Evolutionary conservation across 345 rosid species (phyloP).

Genomic region (Anacardium occidentale): DNA sequence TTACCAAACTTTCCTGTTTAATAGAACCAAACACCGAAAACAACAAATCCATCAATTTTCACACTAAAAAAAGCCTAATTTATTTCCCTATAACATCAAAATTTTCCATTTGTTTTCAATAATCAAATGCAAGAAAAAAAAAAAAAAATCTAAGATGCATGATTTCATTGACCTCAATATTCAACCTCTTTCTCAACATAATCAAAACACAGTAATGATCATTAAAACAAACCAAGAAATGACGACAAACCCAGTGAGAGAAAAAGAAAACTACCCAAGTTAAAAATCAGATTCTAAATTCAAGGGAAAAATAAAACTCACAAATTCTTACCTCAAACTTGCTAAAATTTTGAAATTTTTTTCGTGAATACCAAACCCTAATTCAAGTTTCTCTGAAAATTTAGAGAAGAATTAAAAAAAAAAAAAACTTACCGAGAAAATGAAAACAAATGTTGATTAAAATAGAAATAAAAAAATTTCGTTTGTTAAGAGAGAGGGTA

Average conservation of each 20-base stretch:
- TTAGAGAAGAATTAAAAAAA: background rate
- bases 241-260: background rate
- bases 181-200: background rate
- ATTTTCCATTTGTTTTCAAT: background rate
- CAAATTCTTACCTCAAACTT: constrained; percentile 20
- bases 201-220: background rate
- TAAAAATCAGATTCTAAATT: constrained; percentile 1
- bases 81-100: background rate
- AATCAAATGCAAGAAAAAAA: constrained; percentile 6
- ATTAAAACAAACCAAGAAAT: background rate
- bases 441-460: background rate
- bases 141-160: background rate
- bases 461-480: constrained; percentile 1
- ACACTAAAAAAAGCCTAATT: background rate
- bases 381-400: constrained; percentile 4
- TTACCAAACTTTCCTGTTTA: background rate
- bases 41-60: constrained; percentile 7
- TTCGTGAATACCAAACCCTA: constrained; percentile 2
- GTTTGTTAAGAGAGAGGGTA: background rate
- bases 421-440: background rate
- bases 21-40: constrained; percentile 6
- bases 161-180: constrained; percentile 5
- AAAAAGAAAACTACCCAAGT: background rate
- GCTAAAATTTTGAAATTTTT: constrained; percentile 9
- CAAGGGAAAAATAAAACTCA: background rate